A percentile compares a stretch with the other conserved stretches of the same genome.
phyloP scores from a whole-genome alignment of 768 basidiomycete species.

The Hygrocybe punicea region DNA sequence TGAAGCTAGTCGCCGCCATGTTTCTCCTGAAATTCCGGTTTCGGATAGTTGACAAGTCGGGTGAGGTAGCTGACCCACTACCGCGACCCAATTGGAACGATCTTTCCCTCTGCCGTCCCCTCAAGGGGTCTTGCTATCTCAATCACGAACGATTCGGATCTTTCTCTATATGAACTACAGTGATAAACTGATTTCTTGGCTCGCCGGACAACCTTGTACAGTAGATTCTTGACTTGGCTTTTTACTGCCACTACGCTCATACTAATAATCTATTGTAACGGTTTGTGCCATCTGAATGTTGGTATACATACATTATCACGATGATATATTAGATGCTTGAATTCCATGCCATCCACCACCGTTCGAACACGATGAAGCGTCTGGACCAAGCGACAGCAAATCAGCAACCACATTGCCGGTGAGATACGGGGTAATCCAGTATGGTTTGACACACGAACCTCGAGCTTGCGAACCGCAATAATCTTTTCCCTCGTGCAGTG shows the following conservation, averaged over 20 bases:
- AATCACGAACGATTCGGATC: slow-evolving; percentile 43
- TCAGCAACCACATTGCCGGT: too few relatives aligned
- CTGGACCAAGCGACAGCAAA: too few relatives aligned
- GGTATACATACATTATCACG: too few relatives aligned
- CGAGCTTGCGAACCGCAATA: too few relatives aligned
- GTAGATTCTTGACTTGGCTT: background rate
- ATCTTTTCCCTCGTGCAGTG: too few relatives aligned
- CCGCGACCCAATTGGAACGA: slow-evolving; percentile 80
- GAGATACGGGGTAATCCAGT: too few relatives aligned
- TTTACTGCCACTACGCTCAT: too few relatives aligned
- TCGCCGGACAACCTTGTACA: background rate
- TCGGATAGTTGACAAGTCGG: slow-evolving; percentile 51
- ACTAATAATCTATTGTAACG: background rate
- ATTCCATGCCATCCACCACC: too few relatives aligned
- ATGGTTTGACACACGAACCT: too few relatives aligned
- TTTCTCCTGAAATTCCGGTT: slow-evolving; percentile 64
- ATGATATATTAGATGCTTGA: too few relatives aligned
- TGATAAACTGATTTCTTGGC: background rate
- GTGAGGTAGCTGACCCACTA: slow-evolving; percentile 40
- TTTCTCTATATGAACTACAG: slow-evolving; percentile 29
- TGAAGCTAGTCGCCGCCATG: slow-evolving; percentile 68
- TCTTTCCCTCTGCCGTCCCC: slow-evolving; percentile 62
- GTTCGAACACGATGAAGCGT: too few relatives aligned
- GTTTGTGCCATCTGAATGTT: too few relatives aligned
- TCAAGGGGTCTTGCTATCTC: slow-evolving; percentile 51